phyloP scores from a whole-genome alignment of 1,284 basidiomycete genomes.

The Sanghuangporus sanghuang region DNA sequence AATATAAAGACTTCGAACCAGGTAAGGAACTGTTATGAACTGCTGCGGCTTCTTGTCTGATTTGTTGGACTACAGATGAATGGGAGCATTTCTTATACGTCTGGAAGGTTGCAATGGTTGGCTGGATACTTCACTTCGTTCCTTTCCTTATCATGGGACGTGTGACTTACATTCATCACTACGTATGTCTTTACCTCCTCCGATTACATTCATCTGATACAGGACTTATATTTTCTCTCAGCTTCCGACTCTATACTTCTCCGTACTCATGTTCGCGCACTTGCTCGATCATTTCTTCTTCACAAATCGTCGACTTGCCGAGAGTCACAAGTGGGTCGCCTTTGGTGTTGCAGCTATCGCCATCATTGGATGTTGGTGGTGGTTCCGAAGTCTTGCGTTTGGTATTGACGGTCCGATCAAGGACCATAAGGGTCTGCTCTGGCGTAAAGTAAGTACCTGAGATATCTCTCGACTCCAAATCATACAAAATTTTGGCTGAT shows the following conservation, averaged over 20 bases:
- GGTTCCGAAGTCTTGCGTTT: slow-evolving; percentile 87
- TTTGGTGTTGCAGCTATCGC: slow-evolving; percentile 59
- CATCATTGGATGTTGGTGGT: slow-evolving; percentile 86
- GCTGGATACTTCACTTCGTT: slow-evolving; percentile 89
- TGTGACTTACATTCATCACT: slow-evolving; percentile 89
- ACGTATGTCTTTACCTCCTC: slow-evolving; percentile 43
- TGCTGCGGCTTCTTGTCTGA: slow-evolving; percentile 10
- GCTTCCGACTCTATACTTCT: slow-evolving; percentile 95
- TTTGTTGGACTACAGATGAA: slow-evolving; percentile 44
- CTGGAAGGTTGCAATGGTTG: slow-evolving; percentile 84
- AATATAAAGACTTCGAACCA: slow-evolving; percentile 88
- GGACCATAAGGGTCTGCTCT: slow-evolving; percentile 72
- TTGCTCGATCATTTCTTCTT: slow-evolving; percentile 92
- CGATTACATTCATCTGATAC: background rate
- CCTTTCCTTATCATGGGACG: slow-evolving; percentile 97
- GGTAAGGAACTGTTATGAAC: slow-evolving; percentile 38
- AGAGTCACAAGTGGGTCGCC: slow-evolving; percentile 61
- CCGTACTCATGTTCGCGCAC: slow-evolving; percentile 88
- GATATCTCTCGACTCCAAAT: background rate
- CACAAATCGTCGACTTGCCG: slow-evolving; percentile 57
- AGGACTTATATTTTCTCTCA: slow-evolving; percentile 26
- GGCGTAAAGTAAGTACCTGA: slow-evolving; percentile 66
- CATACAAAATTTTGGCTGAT: background rate
- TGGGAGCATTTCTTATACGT: slow-evolving; percentile 97
- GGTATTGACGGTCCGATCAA: slow-evolving; percentile 84